Percentiles rank a stretch among this genome's conserved stretches.
Evolutionary conservation across 2,329 filamentous ascomycete genomes (phyloP).

Genomic region (Verticillium nonalfalfae): DNA sequence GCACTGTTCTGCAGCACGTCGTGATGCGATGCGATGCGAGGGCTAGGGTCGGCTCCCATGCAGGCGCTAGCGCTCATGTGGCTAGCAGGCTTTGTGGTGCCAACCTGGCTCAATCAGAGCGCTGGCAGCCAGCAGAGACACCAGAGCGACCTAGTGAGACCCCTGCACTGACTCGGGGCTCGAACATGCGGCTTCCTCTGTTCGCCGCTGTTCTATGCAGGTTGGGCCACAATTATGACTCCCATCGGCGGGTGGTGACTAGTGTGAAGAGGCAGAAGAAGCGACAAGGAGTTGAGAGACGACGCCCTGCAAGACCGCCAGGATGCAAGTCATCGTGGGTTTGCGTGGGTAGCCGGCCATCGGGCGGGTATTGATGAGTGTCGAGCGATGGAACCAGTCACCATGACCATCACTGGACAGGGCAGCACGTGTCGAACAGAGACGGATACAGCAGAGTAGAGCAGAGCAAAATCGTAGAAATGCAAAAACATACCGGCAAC

Average conservation of each 20-base stretch:
- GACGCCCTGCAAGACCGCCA: background rate
- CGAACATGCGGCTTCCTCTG: background rate
- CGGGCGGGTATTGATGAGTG: background rate
- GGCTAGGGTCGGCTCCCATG: constrained; percentile 1
- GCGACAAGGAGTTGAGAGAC: background rate
- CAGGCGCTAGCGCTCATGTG: background rate
- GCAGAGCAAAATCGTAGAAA: too few relatives aligned
- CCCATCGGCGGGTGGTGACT: background rate
- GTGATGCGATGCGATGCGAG: background rate
- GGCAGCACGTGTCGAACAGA: too few relatives aligned
- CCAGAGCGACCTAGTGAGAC: background rate
- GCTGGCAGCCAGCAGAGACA: too few relatives aligned
- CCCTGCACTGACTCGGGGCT: background rate
- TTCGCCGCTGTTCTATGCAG: background rate
- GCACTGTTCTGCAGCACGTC: background rate
- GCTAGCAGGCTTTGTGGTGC: background rate
- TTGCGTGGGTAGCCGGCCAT: background rate
- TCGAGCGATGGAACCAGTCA: background rate
- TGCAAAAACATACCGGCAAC: too few relatives aligned
- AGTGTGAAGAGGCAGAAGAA: background rate
- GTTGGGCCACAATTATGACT: background rate
- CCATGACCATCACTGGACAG: too few relatives aligned
- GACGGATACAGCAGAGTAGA: too few relatives aligned
- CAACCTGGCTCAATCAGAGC: background rate
- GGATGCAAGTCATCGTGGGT: background rate